These are phyloP conservation scores for Kwoniella bestiolae DNA, from an alignment of 768 basidiomycete genomes.

Conservation along the genomic window DNA sequence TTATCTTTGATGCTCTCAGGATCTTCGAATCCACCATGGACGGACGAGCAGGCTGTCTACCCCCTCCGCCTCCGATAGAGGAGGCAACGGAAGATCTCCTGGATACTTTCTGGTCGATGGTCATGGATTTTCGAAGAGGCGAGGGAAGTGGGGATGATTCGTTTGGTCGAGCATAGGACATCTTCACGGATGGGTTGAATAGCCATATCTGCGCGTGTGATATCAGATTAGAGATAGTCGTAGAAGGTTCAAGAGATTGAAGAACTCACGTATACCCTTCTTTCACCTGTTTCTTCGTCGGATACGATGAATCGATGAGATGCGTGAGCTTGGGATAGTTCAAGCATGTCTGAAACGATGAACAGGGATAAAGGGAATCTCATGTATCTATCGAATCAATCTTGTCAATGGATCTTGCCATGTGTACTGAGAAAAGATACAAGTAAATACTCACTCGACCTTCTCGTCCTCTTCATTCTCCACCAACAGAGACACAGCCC, in stretches of 20 bases:
- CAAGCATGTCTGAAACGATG: constrained; percentile 86
- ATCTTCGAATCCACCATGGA: background rate
- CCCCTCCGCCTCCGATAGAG: constrained; percentile 5
- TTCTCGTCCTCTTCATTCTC: constrained; percentile 52
- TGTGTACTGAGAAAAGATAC: too few species aligned
- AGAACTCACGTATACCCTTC: constrained; percentile 77
- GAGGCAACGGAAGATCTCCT: constrained; percentile 13
- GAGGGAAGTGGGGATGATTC: constrained; percentile 67
- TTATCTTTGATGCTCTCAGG: constrained; percentile 68
- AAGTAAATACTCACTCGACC: constrained; percentile 69
- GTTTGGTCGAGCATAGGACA: constrained; percentile 70
- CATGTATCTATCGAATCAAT: constrained; percentile 60
- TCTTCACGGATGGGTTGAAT: constrained; percentile 84
- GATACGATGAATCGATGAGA: constrained; percentile 86
- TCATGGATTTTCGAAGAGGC: constrained; percentile 39
- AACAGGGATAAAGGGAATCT: constrained; percentile 78
- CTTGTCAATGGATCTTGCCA: too few species aligned
- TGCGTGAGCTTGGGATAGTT: constrained; percentile 88
- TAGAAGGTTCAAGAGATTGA: background rate
- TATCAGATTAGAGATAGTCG: background rate
- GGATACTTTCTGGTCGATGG: background rate
- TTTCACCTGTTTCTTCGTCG: constrained; percentile 83
- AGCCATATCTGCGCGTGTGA: constrained; percentile 74
- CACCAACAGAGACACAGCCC: constrained; percentile 73
- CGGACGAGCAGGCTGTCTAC: background rate